Evolutionary conservation across 495 filamentous ascomycete genomes (phyloP).

Genomic region (Podospora appendiculata): DNA sequence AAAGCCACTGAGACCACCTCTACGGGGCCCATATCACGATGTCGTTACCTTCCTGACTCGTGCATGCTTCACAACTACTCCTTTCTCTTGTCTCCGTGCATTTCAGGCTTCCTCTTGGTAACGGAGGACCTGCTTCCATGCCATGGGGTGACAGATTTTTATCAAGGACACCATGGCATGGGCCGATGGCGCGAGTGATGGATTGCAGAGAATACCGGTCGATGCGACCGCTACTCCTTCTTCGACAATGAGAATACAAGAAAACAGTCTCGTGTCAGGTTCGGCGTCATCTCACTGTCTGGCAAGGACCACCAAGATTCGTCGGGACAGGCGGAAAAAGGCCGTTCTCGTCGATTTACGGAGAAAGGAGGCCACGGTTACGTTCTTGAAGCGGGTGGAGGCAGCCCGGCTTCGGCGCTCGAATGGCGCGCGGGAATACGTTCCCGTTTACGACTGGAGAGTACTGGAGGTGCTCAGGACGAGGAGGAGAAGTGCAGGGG

Average conservation of each 20-base stretch:
- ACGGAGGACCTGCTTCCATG: slow-evolving; percentile 33
- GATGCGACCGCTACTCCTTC: too few relatives aligned
- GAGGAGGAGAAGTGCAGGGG: slow-evolving; percentile 21
- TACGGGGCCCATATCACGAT: neutral
- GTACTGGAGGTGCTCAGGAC: slow-evolving; percentile 35
- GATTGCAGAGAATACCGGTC: too few relatives aligned
- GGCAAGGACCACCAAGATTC: neutral
- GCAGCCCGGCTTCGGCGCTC: slow-evolving; percentile 22
- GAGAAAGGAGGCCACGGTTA: slow-evolving; percentile 26
- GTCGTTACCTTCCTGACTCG: slow-evolving; percentile 4
- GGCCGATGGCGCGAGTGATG: neutral
- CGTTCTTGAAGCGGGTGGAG: slow-evolving; percentile 29
- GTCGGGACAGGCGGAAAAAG: slow-evolving; percentile 24
- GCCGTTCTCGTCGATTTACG: slow-evolving; percentile 40
- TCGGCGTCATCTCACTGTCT: slow-evolving; percentile 16
- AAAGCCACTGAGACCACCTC: too few relatives aligned
- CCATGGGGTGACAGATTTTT: slow-evolving; percentile 29
- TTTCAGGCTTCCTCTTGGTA: slow-evolving; percentile 30
- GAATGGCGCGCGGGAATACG: slow-evolving; percentile 29
- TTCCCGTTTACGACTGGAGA: slow-evolving; percentile 44
- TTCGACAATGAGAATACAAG: neutral
- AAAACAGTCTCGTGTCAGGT: slow-evolving; percentile 18
- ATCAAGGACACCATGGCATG: slow-evolving; percentile 25
- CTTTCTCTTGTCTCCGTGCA: slow-evolving; percentile 38
- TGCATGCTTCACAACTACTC: slow-evolving; percentile 30